Evolutionary conservation across 2,329 filamentous ascomycete genomes (phyloP).

Genomic region (Immersiporthe knoxdaviesiana): DNA sequence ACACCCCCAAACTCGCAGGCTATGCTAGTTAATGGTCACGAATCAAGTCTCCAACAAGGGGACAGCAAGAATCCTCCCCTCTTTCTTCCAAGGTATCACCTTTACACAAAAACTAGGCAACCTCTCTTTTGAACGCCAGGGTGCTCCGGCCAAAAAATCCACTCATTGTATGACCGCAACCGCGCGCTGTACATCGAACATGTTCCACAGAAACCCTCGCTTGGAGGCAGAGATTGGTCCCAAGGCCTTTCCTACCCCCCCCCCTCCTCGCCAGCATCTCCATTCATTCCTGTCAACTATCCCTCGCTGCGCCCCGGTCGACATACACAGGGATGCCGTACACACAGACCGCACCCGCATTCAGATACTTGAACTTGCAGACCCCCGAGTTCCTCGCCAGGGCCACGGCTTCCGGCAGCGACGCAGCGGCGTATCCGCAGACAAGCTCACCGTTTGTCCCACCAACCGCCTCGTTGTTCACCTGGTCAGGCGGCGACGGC

Average conservation of each 20-base stretch:
- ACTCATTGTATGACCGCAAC: neutral
- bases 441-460: constrained; percentile 36
- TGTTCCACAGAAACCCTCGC: neutral
- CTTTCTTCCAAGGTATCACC: neutral
- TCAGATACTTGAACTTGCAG: constrained; percentile 90
- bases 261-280: neutral
- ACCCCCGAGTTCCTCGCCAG: constrained; percentile 64
- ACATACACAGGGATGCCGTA: constrained; percentile 95
- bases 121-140: neutral
- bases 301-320: constrained; percentile 32
- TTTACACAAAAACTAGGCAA: neutral
- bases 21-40: neutral
- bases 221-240: neutral
- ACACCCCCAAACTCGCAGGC: constrained; percentile 1
- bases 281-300: neutral
- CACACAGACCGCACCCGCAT: constrained; percentile 89
- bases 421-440: constrained; percentile 46
- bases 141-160: neutral
- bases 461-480: constrained; percentile 37
- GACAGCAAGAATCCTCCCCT: neutral
- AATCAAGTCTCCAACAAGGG: neutral
- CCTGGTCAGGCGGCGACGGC: constrained; percentile 20
- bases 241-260: neutral
- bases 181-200: neutral
- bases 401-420: constrained; percentile 80